A percentile compares a stretch with the other conserved stretches of the same genome.
phyloP scores from a whole-genome alignment of 306 rosid genomes.

The Lupinus albus region DNA sequence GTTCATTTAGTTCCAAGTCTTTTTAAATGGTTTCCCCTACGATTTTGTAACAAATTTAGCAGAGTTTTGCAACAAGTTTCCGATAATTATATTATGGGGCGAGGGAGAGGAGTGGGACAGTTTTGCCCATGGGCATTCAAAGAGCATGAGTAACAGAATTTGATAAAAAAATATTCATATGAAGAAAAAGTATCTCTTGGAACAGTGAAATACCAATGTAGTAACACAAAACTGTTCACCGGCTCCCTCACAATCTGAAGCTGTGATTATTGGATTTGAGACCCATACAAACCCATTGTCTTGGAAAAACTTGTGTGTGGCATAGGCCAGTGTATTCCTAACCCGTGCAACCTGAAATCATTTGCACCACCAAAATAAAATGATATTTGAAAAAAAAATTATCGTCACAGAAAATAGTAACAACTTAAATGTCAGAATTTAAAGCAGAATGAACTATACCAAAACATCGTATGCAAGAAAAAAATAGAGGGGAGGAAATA shows the following conservation, averaged over 20 bases:
- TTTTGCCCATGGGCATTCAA: constrained; percentile 23
- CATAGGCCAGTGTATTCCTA: constrained; percentile 86
- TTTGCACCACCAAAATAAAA: constrained; percentile 27
- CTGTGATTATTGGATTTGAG: constrained; percentile 90
- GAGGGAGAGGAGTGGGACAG: constrained; percentile 16
- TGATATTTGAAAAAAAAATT: background rate
- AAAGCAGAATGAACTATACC: constrained; percentile 14
- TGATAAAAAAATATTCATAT: constrained; percentile 20
- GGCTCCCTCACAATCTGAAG: constrained; percentile 99
- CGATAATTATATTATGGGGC: background rate
- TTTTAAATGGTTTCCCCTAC: background rate
- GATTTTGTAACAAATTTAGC: no score
- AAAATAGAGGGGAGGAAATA: constrained; percentile 13
- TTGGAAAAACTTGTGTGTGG: constrained; percentile 93
- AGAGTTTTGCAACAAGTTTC: constrained; percentile 6
- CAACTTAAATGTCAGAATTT: constrained; percentile 24
- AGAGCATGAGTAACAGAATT: constrained; percentile 29
- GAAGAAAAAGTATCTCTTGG: constrained; percentile 34
- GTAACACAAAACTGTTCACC: constrained; percentile 98
- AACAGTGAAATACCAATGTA: constrained; percentile 66
- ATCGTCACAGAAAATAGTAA: constrained; percentile 14
- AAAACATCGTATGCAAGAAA: constrained; percentile 25
- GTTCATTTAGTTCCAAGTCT: background rate
- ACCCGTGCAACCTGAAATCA: constrained; percentile 84
- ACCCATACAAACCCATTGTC: constrained; percentile 93